A percentile compares a stretch with the other conserved stretches of the same genome.
Evolutionary conservation across 2,329 filamentous ascomycete species (phyloP).

Genomic region (Sclerotinia borealis): DNA sequence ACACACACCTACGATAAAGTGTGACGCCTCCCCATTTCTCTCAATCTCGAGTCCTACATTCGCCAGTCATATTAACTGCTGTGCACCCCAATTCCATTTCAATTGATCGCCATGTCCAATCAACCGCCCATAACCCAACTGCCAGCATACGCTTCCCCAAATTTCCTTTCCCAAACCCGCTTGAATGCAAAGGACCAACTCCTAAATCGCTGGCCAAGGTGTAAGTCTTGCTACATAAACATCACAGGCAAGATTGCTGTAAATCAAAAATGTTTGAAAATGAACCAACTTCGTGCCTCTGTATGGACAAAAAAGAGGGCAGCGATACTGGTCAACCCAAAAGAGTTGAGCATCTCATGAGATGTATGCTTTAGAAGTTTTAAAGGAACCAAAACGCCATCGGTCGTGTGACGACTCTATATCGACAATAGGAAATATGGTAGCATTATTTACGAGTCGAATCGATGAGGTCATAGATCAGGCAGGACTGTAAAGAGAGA

Average conservation of each 20-base stretch:
- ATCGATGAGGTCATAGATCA: constrained; percentile 3
- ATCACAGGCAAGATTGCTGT: constrained; percentile 2
- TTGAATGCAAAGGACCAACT: background rate
- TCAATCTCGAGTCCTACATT: background rate
- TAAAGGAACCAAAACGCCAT: constrained; percentile 4
- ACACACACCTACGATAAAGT: background rate
- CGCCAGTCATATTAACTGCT: background rate
- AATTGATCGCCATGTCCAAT: background rate
- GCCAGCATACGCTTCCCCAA: background rate
- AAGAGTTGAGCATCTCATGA: background rate
- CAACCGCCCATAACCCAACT: background rate
- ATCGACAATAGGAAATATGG: constrained; percentile 19
- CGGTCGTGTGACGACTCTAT: constrained; percentile 18
- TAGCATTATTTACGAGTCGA: constrained; percentile 23
- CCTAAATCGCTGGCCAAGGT: background rate
- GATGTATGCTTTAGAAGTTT: background rate
- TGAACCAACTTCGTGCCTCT: background rate
- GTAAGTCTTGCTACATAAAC: background rate
- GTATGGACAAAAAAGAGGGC: constrained; percentile 1
- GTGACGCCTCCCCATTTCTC: background rate
- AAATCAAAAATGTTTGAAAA: background rate
- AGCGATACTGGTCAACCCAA: background rate
- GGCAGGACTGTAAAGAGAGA: constrained; percentile 16
- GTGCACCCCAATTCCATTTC: background rate
- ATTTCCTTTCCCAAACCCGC: background rate